Conservation (phyloP, 768 basidiomycete species). For the Pseudohyphozyma bogoriensis region DNA sequence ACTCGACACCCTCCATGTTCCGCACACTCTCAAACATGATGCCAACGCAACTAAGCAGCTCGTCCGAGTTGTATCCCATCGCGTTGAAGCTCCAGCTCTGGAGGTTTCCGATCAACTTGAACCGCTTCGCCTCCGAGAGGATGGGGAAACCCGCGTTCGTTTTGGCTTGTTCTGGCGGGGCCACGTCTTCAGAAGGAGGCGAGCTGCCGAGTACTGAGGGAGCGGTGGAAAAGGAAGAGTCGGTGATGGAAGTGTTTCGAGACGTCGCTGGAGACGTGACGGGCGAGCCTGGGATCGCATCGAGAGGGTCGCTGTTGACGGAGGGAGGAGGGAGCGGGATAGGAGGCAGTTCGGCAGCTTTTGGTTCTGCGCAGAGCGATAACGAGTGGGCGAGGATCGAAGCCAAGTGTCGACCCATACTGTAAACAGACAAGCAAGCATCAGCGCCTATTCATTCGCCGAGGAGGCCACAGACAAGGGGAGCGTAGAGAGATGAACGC, state of each 20-base stretch:
- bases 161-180: too few relatives aligned
- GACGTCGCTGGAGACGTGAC: constrained; percentile 12
- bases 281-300: constrained; percentile 22
- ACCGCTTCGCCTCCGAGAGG: constrained; percentile 39
- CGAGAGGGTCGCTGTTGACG: constrained; percentile 1
- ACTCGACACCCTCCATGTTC: constrained; percentile 55
- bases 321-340: neutral
- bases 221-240: constrained; percentile 14
- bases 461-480: too few relatives aligned
- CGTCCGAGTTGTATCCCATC: constrained; percentile 66
- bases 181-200: neutral
- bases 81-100: constrained; percentile 88
- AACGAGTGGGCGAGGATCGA: constrained; percentile 32
- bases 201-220: constrained; percentile 6
- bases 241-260: constrained; percentile 19
- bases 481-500: constrained; percentile 16
- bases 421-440: constrained; percentile 3
- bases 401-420: constrained; percentile 31
- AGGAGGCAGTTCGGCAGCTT: neutral
- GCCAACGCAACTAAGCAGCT: constrained; percentile 67
- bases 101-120: constrained; percentile 55
- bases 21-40: constrained; percentile 80
- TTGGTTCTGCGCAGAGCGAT: constrained; percentile 27
- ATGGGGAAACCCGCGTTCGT: constrained; percentile 16
- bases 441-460: neutral